Evolutionary conservation across 306 rosid genomes (phyloP), one percentile per base, ranked within the genome.

Genomic region (Arachis stenosperma): DNA sequence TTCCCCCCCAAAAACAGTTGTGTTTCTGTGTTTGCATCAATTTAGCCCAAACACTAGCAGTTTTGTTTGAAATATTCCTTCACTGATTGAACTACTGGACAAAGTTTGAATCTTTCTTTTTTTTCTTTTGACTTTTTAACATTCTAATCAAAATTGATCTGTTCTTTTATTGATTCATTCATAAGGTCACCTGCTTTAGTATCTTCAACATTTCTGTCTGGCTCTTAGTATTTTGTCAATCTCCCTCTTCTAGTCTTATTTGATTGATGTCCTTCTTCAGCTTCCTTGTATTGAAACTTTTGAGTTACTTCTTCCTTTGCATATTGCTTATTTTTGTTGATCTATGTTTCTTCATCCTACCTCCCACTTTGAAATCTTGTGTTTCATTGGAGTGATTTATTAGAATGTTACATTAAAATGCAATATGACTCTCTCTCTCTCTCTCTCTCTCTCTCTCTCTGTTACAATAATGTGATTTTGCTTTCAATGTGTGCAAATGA

Each of bases 271-370:
- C 4, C 30, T 75, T 75, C 72, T 56, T 56, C 30, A 37, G 15
- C 44, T 67, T 58, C 61, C 55, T 66, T 46, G 50, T 30, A 33
- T 64, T 54, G 37, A 41, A 52, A 41, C 39, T 51, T 51, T 57
- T 58, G 41, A 70, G 59, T 71, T 71, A 56, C 42, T 59, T 14
- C 78, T 67, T 67, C 51, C 11, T 9, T 48, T 9, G 8, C 27
- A 37, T 60, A 27, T 30, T 71, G 39, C 50, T 17, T 33, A 44
- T 39, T 9, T 33, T 2, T 48, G 48, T 67, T 48, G 58, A 66
- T 65, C 69, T 58, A 27, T 42, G 36, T 48, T 53, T 79, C 58
- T 52, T 55, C 59, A 55, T 62, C 69, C 73, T 39, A 33, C 37
- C 55, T 36, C 14, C 37, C 27, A 53, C 61, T 65, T 67, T 67